Conservation (phyloP, 805 yeast species). For the Hanseniaspora thailandica region DNA sequence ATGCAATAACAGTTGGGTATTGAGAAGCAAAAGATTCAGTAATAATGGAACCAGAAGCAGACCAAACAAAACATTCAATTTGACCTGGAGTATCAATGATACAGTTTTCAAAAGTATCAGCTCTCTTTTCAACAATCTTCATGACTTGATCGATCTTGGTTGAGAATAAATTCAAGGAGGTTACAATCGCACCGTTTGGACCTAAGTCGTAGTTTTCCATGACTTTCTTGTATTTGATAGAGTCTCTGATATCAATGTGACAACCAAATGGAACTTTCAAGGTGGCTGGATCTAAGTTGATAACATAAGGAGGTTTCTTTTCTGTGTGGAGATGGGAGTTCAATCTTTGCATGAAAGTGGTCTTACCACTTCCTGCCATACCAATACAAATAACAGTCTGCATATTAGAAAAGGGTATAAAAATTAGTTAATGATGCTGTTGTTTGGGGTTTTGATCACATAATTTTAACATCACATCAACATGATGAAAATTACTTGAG, state of each 20-base stretch:
- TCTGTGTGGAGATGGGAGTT: constrained; percentile 75
- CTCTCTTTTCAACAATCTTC: constrained; percentile 66
- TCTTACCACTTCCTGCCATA: constrained; percentile 81
- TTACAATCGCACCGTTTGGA: constrained; percentile 97
- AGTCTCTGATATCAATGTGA: constrained; percentile 90
- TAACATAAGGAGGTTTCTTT: constrained; percentile 72
- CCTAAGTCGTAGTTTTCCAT: constrained; percentile 93
- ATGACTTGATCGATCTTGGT: constrained; percentile 96
- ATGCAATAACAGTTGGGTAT: constrained; percentile 91
- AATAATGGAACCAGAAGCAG: constrained; percentile 91
- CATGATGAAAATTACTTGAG: too few relatives aligned
- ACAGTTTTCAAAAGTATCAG: constrained; percentile 47
- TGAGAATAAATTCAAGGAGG: constrained; percentile 79
- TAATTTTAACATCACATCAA: too few relatives aligned
- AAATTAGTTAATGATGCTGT: not conserved
- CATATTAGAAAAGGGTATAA: constrained; percentile 16
- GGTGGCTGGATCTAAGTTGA: constrained; percentile 94
- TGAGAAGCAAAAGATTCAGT: constrained; percentile 94
- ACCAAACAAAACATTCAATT: constrained; percentile 96
- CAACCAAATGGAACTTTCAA: constrained; percentile 85
- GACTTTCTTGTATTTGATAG: constrained; percentile 87
- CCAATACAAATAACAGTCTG: constrained; percentile 44
- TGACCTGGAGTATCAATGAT: constrained; percentile 97
- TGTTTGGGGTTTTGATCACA: not conserved
- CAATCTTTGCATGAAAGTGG: constrained; percentile 92